Evolutionary conservation across 768 basidiomycete species (phyloP).

Genomic region (Lactarius sanguifluus): DNA sequence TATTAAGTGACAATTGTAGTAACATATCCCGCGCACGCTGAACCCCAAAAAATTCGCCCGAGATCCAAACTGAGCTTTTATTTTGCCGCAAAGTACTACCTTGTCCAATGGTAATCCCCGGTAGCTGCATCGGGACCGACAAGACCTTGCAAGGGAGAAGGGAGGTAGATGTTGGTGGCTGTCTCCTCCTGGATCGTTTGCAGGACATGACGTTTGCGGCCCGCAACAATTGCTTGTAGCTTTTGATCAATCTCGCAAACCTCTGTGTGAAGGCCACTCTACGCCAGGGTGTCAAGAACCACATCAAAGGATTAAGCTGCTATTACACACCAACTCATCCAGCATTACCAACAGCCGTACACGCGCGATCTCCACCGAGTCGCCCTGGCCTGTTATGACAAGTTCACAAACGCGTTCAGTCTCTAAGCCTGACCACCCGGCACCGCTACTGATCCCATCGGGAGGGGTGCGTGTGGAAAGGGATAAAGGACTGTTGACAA

Average conservation of each 20-base stretch:
- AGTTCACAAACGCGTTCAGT: slow-evolving; percentile 93
- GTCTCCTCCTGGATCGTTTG: slow-evolving; percentile 97
- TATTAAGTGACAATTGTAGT: slow-evolving; percentile 79
- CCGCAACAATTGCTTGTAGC: slow-evolving; percentile 87
- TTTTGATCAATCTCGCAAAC: slow-evolving; percentile 93
- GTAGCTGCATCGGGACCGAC: slow-evolving; percentile 62
- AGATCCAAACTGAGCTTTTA: slow-evolving; percentile 88
- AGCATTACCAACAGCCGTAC: slow-evolving; percentile 90
- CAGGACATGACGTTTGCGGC: slow-evolving; percentile 80
- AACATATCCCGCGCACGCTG: slow-evolving; percentile 95
- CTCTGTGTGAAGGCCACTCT: slow-evolving; percentile 92
- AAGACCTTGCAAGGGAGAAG: slow-evolving; percentile 85
- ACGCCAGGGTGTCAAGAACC: slow-evolving; percentile 4
- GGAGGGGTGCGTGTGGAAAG: slow-evolving; percentile 75
- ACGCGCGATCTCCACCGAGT: slow-evolving; percentile 88
- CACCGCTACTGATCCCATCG: slow-evolving; percentile 71
- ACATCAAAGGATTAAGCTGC: neutral
- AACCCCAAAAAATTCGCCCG: slow-evolving; percentile 96
- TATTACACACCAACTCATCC: slow-evolving; percentile 80
- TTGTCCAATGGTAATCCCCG: slow-evolving; percentile 42
- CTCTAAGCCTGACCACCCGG: slow-evolving; percentile 88
- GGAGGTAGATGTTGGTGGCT: slow-evolving; percentile 94
- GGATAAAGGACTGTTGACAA: slow-evolving; percentile 81
- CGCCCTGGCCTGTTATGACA: slow-evolving; percentile 83
- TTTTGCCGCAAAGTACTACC: slow-evolving; percentile 49